Evolutionary conservation across 2,329 filamentous ascomycete species (phyloP).

Genomic region (Botryotinia calthae): DNA sequence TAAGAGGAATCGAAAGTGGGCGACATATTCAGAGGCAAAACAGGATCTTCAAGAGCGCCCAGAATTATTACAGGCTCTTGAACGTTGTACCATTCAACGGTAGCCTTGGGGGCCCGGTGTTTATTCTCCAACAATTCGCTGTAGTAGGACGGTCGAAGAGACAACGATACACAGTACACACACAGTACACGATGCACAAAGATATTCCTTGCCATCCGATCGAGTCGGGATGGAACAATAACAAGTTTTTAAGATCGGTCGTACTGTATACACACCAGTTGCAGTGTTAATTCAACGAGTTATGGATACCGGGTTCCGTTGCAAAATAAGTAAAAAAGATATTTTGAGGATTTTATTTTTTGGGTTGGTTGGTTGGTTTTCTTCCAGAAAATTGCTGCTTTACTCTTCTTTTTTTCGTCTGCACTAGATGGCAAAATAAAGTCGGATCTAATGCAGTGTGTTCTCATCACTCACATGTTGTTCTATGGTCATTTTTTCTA

Average conservation of each 20-base stretch:
- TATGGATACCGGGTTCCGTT: constrained; percentile 23
- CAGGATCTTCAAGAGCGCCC: constrained; percentile 74
- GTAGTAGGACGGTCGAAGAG: constrained; percentile 24
- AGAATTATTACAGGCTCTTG: constrained; percentile 84
- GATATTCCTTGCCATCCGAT: not conserved
- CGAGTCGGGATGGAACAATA: not conserved
- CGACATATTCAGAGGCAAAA: constrained; percentile 78
- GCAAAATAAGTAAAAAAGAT: constrained; percentile 14
- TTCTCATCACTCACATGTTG: constrained; percentile 28
- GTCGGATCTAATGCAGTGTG: constrained; percentile 36
- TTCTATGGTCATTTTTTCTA: constrained; percentile 18
- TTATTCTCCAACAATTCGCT: constrained; percentile 25
- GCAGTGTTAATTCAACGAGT: constrained; percentile 18
- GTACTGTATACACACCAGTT: not conserved
- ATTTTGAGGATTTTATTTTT: constrained; percentile 21
- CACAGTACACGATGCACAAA: constrained; percentile 10
- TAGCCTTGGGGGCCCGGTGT: constrained; percentile 42
- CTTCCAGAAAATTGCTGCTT: constrained; percentile 31
- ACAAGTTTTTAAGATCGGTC: constrained; percentile 3
- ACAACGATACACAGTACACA: not conserved
- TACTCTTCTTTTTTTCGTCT: constrained; percentile 33
- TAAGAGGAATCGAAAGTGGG: constrained; percentile 89
- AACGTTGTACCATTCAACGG: constrained; percentile 54
- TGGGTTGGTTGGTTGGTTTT: constrained; percentile 27
- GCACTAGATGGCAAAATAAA: constrained; percentile 39